These are phyloP conservation scores for Beauveria caledonica DNA, from an alignment of 2,329 filamentous ascomycete species.

Conservation along the genomic window DNA sequence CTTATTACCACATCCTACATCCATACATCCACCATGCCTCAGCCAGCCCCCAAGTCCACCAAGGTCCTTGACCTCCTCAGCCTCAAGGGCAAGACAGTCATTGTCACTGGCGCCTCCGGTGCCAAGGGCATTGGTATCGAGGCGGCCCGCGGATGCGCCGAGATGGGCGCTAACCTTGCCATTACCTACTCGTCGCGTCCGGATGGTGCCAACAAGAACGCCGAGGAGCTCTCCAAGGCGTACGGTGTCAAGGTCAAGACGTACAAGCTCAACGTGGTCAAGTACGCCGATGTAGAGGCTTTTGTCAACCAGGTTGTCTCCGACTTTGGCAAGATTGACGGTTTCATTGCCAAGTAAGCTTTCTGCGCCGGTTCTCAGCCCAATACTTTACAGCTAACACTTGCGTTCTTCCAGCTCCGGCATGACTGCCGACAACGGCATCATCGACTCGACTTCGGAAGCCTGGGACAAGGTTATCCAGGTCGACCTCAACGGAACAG, in stretches of 20 bases:
- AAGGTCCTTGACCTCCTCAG: slow-evolving; percentile 60
- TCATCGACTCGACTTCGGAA: slow-evolving; percentile 59
- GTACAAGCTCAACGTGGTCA: slow-evolving; percentile 51
- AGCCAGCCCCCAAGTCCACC: slow-evolving; percentile 46
- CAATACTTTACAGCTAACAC: neutral
- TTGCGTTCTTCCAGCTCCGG: slow-evolving; percentile 40
- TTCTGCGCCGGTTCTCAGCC: no score
- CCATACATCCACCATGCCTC: slow-evolving; percentile 45
- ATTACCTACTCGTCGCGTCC: slow-evolving; percentile 67
- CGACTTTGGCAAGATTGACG: slow-evolving; percentile 67
- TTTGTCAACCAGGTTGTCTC: slow-evolving; percentile 55
- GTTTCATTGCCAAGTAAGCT: slow-evolving; percentile 67
- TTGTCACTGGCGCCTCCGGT: slow-evolving; percentile 61
- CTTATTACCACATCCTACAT: neutral
- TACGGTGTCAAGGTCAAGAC: slow-evolving; percentile 61
- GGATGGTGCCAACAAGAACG: slow-evolving; percentile 58
- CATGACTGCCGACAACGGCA: slow-evolving; percentile 58
- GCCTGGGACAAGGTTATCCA: slow-evolving; percentile 57
- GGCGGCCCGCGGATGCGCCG: slow-evolving; percentile 60
- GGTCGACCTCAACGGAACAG: slow-evolving; percentile 60
- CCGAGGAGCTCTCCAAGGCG: slow-evolving; percentile 52
- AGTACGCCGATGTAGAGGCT: slow-evolving; percentile 42
- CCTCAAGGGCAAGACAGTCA: slow-evolving; percentile 63
- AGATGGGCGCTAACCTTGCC: slow-evolving; percentile 62
- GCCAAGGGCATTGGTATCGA: slow-evolving; percentile 64